phyloP scores from a whole-genome alignment of 2,329 filamentous ascomycete genomes.

The Leptodontidium sp. region DNA sequence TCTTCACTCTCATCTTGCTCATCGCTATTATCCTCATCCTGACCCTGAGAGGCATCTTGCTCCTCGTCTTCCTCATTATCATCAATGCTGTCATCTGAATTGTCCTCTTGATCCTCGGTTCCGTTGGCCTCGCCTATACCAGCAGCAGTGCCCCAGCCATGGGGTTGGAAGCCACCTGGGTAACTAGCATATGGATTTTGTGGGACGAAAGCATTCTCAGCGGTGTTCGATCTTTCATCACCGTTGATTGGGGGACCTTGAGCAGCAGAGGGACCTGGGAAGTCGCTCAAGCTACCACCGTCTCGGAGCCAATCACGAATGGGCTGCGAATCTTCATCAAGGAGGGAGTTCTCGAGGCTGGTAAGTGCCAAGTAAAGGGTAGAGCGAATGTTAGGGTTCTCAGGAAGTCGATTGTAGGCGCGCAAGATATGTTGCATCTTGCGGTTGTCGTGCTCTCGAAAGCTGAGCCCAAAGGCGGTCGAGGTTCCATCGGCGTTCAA shows the following conservation, averaged over 20 bases:
- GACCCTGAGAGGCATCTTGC: no score
- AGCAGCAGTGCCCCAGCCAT: no score
- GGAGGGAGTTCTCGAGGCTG: conserved; percentile 29
- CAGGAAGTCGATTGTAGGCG: conserved; percentile 29
- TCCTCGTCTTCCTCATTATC: conserved; percentile 1
- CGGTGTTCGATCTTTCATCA: background rate
- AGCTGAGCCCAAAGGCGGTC: conserved; percentile 38
- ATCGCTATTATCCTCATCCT: background rate
- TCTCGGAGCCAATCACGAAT: conserved; percentile 35
- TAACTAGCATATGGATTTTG: no score
- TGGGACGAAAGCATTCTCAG: background rate
- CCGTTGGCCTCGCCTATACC: no score
- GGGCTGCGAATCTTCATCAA: conserved; percentile 22
- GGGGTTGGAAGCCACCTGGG: no score
- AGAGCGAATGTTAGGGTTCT: conserved; percentile 22
- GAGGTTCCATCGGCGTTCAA: background rate
- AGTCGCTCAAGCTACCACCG: conserved; percentile 31
- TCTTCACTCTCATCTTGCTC: background rate
- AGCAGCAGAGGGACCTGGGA: conserved; percentile 20
- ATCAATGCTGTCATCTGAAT: background rate
- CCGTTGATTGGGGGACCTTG: conserved; percentile 16
- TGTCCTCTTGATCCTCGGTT: background rate
- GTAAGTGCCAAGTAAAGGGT: conserved; percentile 30
- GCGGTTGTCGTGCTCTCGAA: conserved; percentile 36
- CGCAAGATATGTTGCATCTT: conserved; percentile 39